Evolutionary conservation across 2,329 filamentous ascomycete genomes (phyloP), one percentile per base, ranked within the genome.

Genomic region (Chalaropsis thielavioides): DNA sequence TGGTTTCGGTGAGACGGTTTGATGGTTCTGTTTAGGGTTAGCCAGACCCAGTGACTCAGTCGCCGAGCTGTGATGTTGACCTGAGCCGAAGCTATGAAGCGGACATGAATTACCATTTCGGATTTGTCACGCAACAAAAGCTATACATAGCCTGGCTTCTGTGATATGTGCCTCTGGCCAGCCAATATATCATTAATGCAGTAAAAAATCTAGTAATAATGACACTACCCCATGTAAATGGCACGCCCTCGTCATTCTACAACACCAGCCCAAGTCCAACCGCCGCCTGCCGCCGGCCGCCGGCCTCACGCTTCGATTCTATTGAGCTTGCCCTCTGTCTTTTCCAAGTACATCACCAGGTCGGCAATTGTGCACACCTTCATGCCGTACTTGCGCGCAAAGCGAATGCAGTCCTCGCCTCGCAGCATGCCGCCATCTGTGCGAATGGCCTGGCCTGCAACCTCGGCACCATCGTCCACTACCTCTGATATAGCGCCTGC

Each of bases 361-460:
- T 92, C 91, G 73, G 92, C 91, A 76, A 99, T 97, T 38, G 94
- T 97, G 76, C 92, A 95, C 67, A 95, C 90, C 79, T 88, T 94
- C 70, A 99, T 79, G 3, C 91, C 91, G 85, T 88, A 97, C 75
- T 81, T 85, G 75, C 85, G 84, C 35, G 91, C 94, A 80, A 99
- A 99, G 62, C 80, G 82, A 72, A 99, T 79, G 76, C 92, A 96
- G 44, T 84, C 89, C 77, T 96, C 90, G 68, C 90, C 84, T 70
- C 91, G 79, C 85, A 97, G 86, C 94, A 99, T 99, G 31, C 88
- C 90, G n/a, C 86, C 83, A 22, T 82, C 85, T 11, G 75, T 74
- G 69, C 85, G 79, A 71, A 88, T 78, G 0, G 90, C 81, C 71
- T 80, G 80, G 0, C 90, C 91, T 68, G 79, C 77, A 2, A 90